These are phyloP conservation scores for Aureococcus anophagefferens DNA, from an alignment of 108 stramenopile genomes.

Conservation along the genomic window DNA sequence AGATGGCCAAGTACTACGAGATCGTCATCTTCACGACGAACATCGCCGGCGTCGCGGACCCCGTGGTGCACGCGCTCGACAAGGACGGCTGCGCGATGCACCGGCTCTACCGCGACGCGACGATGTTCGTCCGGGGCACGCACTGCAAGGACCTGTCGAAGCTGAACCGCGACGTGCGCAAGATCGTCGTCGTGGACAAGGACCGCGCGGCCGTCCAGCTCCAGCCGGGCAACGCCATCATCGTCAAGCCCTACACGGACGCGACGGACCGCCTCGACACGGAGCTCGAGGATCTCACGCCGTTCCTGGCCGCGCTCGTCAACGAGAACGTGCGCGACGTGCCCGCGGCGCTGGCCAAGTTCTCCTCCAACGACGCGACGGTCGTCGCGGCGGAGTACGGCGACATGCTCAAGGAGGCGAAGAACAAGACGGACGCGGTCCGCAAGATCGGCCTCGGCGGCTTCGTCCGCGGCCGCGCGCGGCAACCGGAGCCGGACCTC, in stretches of 20 bases:
- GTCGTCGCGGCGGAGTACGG: slow-evolving; percentile 71
- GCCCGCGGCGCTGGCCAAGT: slow-evolving; percentile 56
- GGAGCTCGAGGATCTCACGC: slow-evolving; percentile 64
- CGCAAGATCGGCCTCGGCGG: slow-evolving; percentile 55
- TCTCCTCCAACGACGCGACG: slow-evolving; percentile 9
- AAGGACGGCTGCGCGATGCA: slow-evolving; percentile 78
- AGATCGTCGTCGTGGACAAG: slow-evolving; percentile 86
- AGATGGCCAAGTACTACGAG: slow-evolving; percentile 87
- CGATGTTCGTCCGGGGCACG: slow-evolving; percentile 75
- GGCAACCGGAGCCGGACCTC: slow-evolving; percentile 45
- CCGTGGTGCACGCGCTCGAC: slow-evolving; percentile 68
- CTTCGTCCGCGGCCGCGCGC: slow-evolving; percentile 36
- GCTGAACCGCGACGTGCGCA: slow-evolving; percentile 74
- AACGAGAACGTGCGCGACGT: slow-evolving; percentile 64
- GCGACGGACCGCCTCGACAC: slow-evolving; percentile 57
- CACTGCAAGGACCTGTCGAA: slow-evolving; percentile 82
- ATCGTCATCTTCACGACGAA: slow-evolving; percentile 80
- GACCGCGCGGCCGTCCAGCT: slow-evolving; percentile 68
- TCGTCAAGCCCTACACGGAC: slow-evolving; percentile 80
- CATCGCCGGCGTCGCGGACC: slow-evolving; percentile 66
- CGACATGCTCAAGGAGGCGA: slow-evolving; percentile 47
- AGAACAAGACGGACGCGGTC: slow-evolving; percentile 34
- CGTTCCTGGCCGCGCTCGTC: slow-evolving; percentile 72
- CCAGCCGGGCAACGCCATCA: slow-evolving; percentile 83
- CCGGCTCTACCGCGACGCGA: slow-evolving; percentile 82